These are phyloP conservation scores for Gnomoniopsis sp. DNA, from an alignment of 2,329 filamentous ascomycete species.

Conservation along the genomic window DNA sequence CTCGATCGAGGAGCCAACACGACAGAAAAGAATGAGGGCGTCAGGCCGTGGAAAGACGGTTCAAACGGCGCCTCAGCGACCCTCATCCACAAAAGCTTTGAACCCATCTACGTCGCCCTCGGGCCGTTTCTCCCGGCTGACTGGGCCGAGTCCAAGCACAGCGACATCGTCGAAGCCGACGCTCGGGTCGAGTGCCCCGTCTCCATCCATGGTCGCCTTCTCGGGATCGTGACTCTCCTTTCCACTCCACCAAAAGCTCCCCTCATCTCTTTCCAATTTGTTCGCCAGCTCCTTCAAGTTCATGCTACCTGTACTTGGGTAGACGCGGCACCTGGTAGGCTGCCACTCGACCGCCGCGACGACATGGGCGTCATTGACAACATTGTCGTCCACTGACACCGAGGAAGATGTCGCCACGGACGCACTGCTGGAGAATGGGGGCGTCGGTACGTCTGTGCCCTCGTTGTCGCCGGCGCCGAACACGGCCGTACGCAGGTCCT, in stretches of 20 bases:
- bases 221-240: background rate
- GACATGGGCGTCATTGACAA: background rate
- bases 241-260: conserved; percentile 11
- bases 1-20: too few species aligned
- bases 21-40: too few species aligned
- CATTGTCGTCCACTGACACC: background rate
- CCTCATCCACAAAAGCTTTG: background rate
- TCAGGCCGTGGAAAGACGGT: background rate
- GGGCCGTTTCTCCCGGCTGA: background rate
- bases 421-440: background rate
- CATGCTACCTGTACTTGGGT: background rate
- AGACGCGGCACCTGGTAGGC: conserved; percentile 12
- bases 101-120: background rate
- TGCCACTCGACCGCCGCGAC: background rate
- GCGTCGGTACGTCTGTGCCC: background rate
- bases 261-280: background rate
- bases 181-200: background rate
- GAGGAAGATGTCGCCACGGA: background rate
- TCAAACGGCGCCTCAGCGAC: background rate
- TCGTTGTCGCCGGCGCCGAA: background rate
- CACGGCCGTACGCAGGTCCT: background rate
- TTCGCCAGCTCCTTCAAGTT: conserved; percentile 6
- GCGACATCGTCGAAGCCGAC: background rate
- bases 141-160: background rate
- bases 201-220: background rate